These are phyloP conservation scores for Paradendryphiella salina DNA, from an alignment of 2,329 filamentous ascomycete species.

Conservation along the genomic window DNA sequence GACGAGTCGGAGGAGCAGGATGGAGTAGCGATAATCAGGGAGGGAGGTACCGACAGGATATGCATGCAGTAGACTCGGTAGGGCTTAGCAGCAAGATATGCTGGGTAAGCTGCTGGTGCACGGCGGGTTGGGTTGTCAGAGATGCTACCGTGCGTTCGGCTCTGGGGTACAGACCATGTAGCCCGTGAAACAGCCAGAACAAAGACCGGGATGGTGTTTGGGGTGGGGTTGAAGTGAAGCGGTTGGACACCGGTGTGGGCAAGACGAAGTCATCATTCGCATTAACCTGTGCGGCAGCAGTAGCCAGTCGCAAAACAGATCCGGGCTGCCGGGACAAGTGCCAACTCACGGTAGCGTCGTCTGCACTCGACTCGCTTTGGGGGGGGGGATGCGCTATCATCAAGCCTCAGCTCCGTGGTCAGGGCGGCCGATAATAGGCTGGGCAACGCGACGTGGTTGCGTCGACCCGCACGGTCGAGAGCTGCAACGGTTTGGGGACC, in stretches of 20 bases:
- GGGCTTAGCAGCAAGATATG: constrained; percentile 31
- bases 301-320: constrained; percentile 24
- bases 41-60: constrained; percentile 18
- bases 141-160: constrained; percentile 24
- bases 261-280: constrained; percentile 28
- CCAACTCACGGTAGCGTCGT: constrained; percentile 30
- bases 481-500: background rate
- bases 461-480: too few species aligned
- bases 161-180: constrained; percentile 18
- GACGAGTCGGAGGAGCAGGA: constrained; percentile 3
- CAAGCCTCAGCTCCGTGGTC: constrained; percentile 20
- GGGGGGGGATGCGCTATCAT: constrained; percentile 1
- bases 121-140: constrained; percentile 29
- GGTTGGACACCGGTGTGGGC: constrained; percentile 23
- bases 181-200: constrained; percentile 5
- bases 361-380: constrained; percentile 18
- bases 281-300: constrained; percentile 20
- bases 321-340: constrained; percentile 25
- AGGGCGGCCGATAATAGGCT: background rate
- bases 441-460: background rate
- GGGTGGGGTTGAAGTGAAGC: constrained; percentile 19
- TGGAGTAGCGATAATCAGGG: constrained; percentile 2
- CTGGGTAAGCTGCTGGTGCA: constrained; percentile 34
- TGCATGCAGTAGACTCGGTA: constrained; percentile 29
- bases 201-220: constrained; percentile 5